Base-by-base conservation (phyloP, 345 rosid genomes). In the Cochlearia excelsa region DNA sequence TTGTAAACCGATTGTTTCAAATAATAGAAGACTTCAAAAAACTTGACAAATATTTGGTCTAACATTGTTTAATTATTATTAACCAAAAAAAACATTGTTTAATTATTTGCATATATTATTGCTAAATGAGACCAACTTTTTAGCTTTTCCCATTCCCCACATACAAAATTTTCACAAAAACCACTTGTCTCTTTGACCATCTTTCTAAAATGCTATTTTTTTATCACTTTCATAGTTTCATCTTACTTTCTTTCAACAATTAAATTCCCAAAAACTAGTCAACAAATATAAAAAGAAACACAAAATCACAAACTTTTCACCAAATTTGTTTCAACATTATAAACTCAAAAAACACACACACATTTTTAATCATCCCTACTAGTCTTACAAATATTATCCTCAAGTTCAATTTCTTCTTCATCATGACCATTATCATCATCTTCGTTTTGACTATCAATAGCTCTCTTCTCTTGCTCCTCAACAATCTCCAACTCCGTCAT, bases 381-480 rank as follows among this genome's bases (percentile, higher is more conserved):
- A 42, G 59, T 72, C 74, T 65, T 72, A 59, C 75, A 65, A 27
- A 71, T 58, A 6, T 58, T 72, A 6, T 71, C 79, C 44, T 75
- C 72, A 26, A 71, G 68, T 44, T 71, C 75, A 57, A 71, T 64
- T 10, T 71, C 73, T 28, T 50, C 70, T 27, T 70, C 77, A 29
- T 59, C 66, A 49, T 75, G 59, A 65, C 49, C 67, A 42, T 53
- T 42, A 30, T 63, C 73, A 16, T 76, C 84, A 1, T 68, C 69
- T 41, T 41, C 69, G 51, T 67, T 78, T 8, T 83, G 83, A 66
- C 78, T 83, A 53, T 83, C 97, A 62, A 88, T 61, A 51, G 98
- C 86, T 52, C 98, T 80, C 74, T 91, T 91, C 70, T 88, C 96
- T 69, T 91, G 83, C 57, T 84, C 89, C n/a, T 74, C 82, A 23